Percentiles rank a stretch among this genome's conserved stretches.
These are phyloP conservation scores for Zasmidium angulare DNA, from an alignment of 2,329 filamentous ascomycete genomes.

Conservation along the genomic window DNA sequence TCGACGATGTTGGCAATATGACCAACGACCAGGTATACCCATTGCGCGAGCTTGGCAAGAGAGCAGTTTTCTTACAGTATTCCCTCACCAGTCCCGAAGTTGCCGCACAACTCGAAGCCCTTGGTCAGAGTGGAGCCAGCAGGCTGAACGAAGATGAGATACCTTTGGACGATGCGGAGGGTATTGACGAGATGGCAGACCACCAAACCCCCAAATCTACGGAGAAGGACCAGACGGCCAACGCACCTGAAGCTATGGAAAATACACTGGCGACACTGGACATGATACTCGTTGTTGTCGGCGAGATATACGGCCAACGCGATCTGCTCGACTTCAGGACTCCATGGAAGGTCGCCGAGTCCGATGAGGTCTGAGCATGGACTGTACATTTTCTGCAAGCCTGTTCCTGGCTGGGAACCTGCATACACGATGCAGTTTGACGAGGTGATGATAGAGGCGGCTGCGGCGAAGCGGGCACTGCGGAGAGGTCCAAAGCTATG, in stretches of 20 bases:
- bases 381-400: not conserved
- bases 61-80: slow-evolving; percentile 50
- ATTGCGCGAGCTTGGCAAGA: slow-evolving; percentile 76
- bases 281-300: slow-evolving; percentile 86
- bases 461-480: not conserved
- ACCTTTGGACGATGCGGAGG: not conserved
- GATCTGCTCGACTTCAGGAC: slow-evolving; percentile 74
- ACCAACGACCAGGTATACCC: slow-evolving; percentile 72
- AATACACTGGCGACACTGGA: slow-evolving; percentile 67
- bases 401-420: not conserved
- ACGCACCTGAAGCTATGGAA: slow-evolving; percentile 2
- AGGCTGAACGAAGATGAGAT: not conserved
- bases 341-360: slow-evolving; percentile 22
- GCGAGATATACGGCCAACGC: slow-evolving; percentile 85
- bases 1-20: slow-evolving; percentile 69
- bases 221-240: slow-evolving; percentile 14
- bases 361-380: not conserved
- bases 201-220: not conserved
- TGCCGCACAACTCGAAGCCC: slow-evolving; percentile 28
- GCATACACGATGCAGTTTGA: not conserved
- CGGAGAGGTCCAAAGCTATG: not conserved
- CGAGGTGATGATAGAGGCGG: not conserved
- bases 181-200: not conserved
- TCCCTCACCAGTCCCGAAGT: slow-evolving; percentile 28
- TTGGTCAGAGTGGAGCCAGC: slow-evolving; percentile 19